These are phyloP conservation scores for Neurospora africana DNA, from an alignment of 495 filamentous ascomycete species.

Conservation along the genomic window DNA sequence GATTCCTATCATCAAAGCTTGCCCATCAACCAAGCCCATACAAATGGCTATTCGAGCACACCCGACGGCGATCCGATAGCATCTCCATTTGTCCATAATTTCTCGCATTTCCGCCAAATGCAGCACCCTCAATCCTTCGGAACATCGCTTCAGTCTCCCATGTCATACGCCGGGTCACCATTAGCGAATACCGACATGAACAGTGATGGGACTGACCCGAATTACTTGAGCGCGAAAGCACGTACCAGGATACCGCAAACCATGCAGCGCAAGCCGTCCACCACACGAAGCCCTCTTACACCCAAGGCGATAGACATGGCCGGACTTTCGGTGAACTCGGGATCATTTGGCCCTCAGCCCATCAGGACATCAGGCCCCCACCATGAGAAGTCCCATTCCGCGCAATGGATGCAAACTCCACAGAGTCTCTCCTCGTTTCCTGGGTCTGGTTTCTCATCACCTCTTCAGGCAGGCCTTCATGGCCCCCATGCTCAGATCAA, in stretches of 20 bases:
- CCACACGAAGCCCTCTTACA: constrained; percentile 65
- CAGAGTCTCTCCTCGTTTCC: constrained; percentile 68
- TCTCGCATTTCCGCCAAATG: constrained; percentile 59
- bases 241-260: constrained; percentile 42
- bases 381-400: constrained; percentile 72
- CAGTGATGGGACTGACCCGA: constrained; percentile 37
- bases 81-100: constrained; percentile 73
- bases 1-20: constrained; percentile 32
- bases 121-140: constrained; percentile 44
- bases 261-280: constrained; percentile 61
- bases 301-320: constrained; percentile 51
- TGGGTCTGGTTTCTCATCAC: constrained; percentile 72
- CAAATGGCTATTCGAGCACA: constrained; percentile 73
- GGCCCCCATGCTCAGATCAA: constrained; percentile 32
- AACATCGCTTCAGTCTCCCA: constrained; percentile 39
- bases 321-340: constrained; percentile 25
- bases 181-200: constrained; percentile 47
- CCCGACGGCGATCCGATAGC: constrained; percentile 81
- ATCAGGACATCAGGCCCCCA: constrained; percentile 55
- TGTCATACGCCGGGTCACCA: constrained; percentile 41
- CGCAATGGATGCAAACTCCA: constrained; percentile 68
- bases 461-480: constrained; percentile 39
- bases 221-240: constrained; percentile 45
- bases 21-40: constrained; percentile 41
- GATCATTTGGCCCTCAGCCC: constrained; percentile 58